phyloP scores from a whole-genome alignment of 2,329 filamentous ascomycete species.

The Thielaviopsis populi region DNA sequence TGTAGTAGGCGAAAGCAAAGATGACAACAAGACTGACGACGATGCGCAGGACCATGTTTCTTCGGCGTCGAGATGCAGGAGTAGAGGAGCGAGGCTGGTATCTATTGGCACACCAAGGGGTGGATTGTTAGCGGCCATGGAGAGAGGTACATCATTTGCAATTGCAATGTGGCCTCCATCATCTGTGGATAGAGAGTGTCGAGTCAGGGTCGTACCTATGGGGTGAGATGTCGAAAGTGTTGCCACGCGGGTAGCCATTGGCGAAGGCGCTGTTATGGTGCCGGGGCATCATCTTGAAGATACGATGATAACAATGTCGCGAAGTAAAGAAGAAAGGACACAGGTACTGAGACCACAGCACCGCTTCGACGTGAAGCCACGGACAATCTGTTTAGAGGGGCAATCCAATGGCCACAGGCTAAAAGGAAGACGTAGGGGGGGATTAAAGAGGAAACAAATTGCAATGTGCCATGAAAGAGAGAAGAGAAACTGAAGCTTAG shows the following conservation, averaged over 20 bases:
- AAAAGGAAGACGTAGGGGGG: neutral
- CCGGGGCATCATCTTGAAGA: slow-evolving; percentile 65
- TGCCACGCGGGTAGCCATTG: slow-evolving; percentile 67
- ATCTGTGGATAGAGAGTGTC: neutral
- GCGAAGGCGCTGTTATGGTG: slow-evolving; percentile 61
- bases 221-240: slow-evolving; percentile 74
- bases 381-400: neutral
- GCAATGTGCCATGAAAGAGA: neutral
- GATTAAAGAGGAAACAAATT: neutral
- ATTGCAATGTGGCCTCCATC: neutral
- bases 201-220: slow-evolving; percentile 50
- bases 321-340: neutral
- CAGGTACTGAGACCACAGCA: neutral
- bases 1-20: slow-evolving; percentile 56
- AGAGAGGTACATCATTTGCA: slow-evolving; percentile 7
- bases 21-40: slow-evolving; percentile 43
- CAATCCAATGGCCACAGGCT: neutral
- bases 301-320: neutral
- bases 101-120: slow-evolving; percentile 31
- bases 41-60: slow-evolving; percentile 56
- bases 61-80: slow-evolving; percentile 54
- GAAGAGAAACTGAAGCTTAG: neutral
- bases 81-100: slow-evolving; percentile 74
- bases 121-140: slow-evolving; percentile 2
- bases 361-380: neutral